A percentile compares a stretch with the other conserved stretches of the same genome.
Conservation (phyloP, 1,284 basidiomycete genomes). For the Ceratobasidium sp. region DNA sequence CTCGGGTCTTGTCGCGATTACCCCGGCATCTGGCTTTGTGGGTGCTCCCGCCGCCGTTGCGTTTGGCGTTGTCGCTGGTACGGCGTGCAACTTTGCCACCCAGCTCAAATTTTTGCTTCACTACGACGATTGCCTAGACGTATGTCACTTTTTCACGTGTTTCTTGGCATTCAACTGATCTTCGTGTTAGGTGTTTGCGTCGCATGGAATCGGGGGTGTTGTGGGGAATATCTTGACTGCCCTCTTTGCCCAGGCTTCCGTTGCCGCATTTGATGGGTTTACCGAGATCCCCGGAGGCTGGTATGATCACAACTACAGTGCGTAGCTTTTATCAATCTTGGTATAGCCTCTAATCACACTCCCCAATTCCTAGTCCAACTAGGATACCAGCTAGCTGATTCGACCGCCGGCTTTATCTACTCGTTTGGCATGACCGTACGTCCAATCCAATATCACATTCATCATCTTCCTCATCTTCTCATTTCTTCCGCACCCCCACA, state of each 20-base stretch:
- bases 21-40: conserved; percentile 91
- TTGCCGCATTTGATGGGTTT: conserved; percentile 87
- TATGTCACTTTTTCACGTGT: background rate
- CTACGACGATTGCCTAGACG: conserved; percentile 67
- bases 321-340: background rate
- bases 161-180: background rate
- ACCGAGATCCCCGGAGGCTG: conserved; percentile 86
- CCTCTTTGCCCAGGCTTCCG: conserved; percentile 88
- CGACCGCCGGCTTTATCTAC: conserved; percentile 78
- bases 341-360: conserved; percentile 42
- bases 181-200: conserved; percentile 61
- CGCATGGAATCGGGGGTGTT: conserved; percentile 67
- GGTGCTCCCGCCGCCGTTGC: conserved; percentile 86
- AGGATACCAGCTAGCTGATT: conserved; percentile 90
- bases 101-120: conserved; percentile 87
- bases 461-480: conserved; percentile 1
- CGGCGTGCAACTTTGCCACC: conserved; percentile 93
- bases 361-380: conserved; percentile 67
- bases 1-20: conserved; percentile 90
- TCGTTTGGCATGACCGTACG: conserved; percentile 85
- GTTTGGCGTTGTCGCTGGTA: conserved; percentile 88
- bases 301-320: conserved; percentile 83
- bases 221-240: conserved; percentile 77
- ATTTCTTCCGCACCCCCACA: conserved; percentile 52
- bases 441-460: conserved; percentile 46